Evolutionary conservation across 192 early-diverging fungal genomes (phyloP).

Genomic region (Pilobolus umbonatus): DNA sequence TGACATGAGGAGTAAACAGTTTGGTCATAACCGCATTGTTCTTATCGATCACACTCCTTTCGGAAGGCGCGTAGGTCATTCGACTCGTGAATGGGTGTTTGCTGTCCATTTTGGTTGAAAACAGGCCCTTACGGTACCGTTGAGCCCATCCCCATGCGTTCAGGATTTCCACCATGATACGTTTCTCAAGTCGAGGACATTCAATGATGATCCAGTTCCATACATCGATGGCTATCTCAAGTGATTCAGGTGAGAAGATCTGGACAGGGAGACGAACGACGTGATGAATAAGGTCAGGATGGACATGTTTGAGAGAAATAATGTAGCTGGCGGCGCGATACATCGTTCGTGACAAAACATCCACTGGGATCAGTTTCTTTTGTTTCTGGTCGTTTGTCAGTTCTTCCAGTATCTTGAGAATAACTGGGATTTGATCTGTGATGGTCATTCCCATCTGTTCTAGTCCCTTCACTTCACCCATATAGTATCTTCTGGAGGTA

Average conservation of each 20-base stretch:
- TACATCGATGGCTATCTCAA: slow-evolving; percentile 76
- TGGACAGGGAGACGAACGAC: slow-evolving; percentile 85
- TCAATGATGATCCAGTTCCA: slow-evolving; percentile 89
- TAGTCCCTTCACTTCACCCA: slow-evolving; percentile 41
- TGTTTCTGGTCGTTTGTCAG: slow-evolving; percentile 37
- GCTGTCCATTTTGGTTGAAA: slow-evolving; percentile 50
- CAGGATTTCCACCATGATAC: slow-evolving; percentile 80
- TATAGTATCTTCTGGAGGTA: slow-evolving; percentile 42
- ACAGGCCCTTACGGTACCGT: slow-evolving; percentile 78
- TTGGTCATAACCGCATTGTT: slow-evolving; percentile 52
- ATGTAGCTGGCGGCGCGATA: slow-evolving; percentile 49
- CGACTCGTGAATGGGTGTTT: slow-evolving; percentile 77
- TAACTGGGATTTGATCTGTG: slow-evolving; percentile 25
- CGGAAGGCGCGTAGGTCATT: slow-evolving; percentile 90
- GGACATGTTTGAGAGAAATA: slow-evolving; percentile 38
- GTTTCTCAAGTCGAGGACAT: slow-evolving; percentile 61
- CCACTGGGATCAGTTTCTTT: slow-evolving; percentile 35
- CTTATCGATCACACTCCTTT: slow-evolving; percentile 60
- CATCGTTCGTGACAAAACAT: slow-evolving; percentile 43
- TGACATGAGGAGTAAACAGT: slow-evolving; percentile 68
- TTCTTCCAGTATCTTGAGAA: slow-evolving; percentile 29
- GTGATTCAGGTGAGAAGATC: slow-evolving; percentile 67
- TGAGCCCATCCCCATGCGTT: slow-evolving; percentile 79
- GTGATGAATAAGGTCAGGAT: slow-evolving; percentile 70
- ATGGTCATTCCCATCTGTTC: slow-evolving; percentile 24